These are phyloP conservation scores for Allomyces macrogynus DNA, from an alignment of 192 early-diverging fungal genomes.

Conservation along the genomic window DNA sequence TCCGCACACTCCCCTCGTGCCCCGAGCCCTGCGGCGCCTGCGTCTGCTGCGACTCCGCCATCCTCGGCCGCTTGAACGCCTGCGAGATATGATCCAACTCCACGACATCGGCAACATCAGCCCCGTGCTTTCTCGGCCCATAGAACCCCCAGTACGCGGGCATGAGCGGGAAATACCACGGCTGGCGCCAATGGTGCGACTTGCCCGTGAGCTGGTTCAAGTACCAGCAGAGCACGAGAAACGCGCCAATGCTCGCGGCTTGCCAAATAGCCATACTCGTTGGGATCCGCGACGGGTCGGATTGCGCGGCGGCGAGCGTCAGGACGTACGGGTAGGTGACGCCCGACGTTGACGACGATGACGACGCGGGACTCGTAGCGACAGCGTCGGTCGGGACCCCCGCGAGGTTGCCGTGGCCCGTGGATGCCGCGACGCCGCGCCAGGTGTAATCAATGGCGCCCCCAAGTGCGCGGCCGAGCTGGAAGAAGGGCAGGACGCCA, in stretches of 20 bases:
- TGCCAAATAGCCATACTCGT: too few relatives aligned
- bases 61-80: too few relatives aligned
- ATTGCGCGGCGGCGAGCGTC: not conserved
- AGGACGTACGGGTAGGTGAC: not conserved
- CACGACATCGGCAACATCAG: too few relatives aligned
- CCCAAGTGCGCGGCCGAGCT: not conserved
- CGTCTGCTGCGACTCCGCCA: too few relatives aligned
- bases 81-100: too few relatives aligned
- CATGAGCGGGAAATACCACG: not conserved
- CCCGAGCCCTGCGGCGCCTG: too few relatives aligned
- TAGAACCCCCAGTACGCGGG: not conserved
- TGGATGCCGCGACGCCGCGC: not conserved
- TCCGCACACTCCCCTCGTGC: too few relatives aligned
- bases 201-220: not conserved
- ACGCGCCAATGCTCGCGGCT: not conserved
- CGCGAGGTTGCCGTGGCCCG: not conserved
- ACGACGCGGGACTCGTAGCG: not conserved
- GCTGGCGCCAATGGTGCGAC: not conserved
- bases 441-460: not conserved
- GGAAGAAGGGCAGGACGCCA: not conserved
- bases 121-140: not conserved
- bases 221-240: not conserved
- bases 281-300: too few relatives aligned
- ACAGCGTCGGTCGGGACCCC: not conserved
- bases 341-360: not conserved